A percentile compares a stretch with the other conserved stretches of the same genome.
Conservation (phyloP, 805 yeast species). For the Kuraishia ogatae region DNA sequence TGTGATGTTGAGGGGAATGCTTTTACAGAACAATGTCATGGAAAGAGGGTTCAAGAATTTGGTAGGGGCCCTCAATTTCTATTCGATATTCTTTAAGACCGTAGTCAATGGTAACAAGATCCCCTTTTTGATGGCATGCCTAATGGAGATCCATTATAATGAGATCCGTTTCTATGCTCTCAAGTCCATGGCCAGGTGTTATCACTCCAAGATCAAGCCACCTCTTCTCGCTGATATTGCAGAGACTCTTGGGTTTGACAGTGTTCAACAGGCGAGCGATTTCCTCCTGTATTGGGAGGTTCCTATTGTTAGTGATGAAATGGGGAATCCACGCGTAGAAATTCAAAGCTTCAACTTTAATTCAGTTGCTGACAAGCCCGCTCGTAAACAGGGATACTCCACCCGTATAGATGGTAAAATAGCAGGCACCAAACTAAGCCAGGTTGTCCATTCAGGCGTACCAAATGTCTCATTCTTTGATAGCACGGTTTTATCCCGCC, state of each 20-base stretch:
- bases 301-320: not conserved
- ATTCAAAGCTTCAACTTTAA: not conserved
- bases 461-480: conserved; percentile 4
- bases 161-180: conserved; percentile 71
- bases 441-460: conserved; percentile 30
- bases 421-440: conserved; percentile 16
- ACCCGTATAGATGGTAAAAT: conserved; percentile 31
- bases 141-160: conserved; percentile 73
- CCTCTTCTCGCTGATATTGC: conserved; percentile 9
- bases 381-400: conserved; percentile 38
- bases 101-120: conserved; percentile 33
- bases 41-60: conserved; percentile 44
- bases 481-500: too few relatives aligned
- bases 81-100: conserved; percentile 51
- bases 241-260: not conserved
- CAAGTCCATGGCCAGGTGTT: conserved; percentile 52
- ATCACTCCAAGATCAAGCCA: conserved; percentile 66
- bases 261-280: not conserved
- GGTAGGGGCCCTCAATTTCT: conserved; percentile 54
- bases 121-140: conserved; percentile 64
- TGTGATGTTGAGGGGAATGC: conserved; percentile 54
- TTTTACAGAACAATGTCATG: conserved; percentile 52
- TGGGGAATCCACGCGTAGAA: not conserved
- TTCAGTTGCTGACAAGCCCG: conserved; percentile 8
- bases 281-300: not conserved